A percentile compares a stretch with the other conserved stretches of the same genome.
phyloP scores from a whole-genome alignment of 805 yeast genomes.

The Danielia reshetovae region DNA sequence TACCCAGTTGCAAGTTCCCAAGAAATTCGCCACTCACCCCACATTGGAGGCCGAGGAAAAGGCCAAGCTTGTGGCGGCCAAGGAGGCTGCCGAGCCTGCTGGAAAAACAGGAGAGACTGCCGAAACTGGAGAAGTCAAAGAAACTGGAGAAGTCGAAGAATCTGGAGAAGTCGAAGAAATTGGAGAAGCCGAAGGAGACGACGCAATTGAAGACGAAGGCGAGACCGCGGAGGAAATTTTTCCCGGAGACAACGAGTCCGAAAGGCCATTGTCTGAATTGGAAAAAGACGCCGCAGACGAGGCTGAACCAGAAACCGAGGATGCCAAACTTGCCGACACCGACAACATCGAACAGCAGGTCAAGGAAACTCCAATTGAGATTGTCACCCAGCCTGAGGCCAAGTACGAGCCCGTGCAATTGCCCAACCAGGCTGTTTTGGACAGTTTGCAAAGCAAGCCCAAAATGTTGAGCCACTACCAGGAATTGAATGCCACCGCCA shows the following conservation, averaged over 20 bases:
- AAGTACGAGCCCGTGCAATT: slow-evolving; percentile 32
- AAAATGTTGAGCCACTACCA: slow-evolving; percentile 44
- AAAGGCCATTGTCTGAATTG: slow-evolving; percentile 10
- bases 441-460: slow-evolving; percentile 44
- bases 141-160: neutral
- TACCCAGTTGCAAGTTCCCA: slow-evolving; percentile 33
- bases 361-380: slow-evolving; percentile 32
- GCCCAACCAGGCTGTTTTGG: slow-evolving; percentile 35
- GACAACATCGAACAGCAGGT: slow-evolving; percentile 26
- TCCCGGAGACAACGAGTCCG: slow-evolving; percentile 4
- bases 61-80: slow-evolving; percentile 5
- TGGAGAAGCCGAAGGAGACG: slow-evolving; percentile 5
- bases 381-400: slow-evolving; percentile 29
- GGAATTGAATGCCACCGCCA: slow-evolving; percentile 47
- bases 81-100: slow-evolving; percentile 4
- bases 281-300: slow-evolving; percentile 1
- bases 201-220: neutral
- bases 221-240: slow-evolving; percentile 2
- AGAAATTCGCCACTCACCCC: slow-evolving; percentile 38
- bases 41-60: slow-evolving; percentile 28
- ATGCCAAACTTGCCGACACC: slow-evolving; percentile 3
- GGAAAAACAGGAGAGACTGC: slow-evolving; percentile 5
- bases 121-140: slow-evolving; percentile 3
- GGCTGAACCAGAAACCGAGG: slow-evolving; percentile 5
- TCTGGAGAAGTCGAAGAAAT: slow-evolving; percentile 1